Conservation (phyloP, 2,329 filamentous ascomycete genomes). For the Epichloe uncinata region DNA sequence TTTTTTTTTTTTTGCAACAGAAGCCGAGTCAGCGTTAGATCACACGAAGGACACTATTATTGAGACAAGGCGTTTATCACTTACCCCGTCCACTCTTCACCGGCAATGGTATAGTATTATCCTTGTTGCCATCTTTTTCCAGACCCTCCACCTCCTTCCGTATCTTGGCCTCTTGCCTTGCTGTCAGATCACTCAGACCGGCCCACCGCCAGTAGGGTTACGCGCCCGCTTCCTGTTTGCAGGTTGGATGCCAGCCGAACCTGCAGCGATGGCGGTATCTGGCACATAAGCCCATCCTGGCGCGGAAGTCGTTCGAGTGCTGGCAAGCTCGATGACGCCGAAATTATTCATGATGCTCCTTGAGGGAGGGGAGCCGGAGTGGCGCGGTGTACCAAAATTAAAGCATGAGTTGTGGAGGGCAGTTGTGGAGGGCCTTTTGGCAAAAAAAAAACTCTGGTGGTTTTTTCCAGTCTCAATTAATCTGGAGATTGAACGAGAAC, state of each 20-base stretch:
- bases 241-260: conserved; percentile 37
- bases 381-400: neutral
- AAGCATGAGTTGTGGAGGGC: no score
- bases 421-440: no score
- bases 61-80: conserved; percentile 6
- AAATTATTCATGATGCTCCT: conserved; percentile 44
- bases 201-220: conserved; percentile 32
- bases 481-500: no score
- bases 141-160: conserved; percentile 71
- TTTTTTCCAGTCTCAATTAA: no score
- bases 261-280: conserved; percentile 47
- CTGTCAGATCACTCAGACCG: conserved; percentile 52
- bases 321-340: conserved; percentile 72
- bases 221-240: conserved; percentile 60
- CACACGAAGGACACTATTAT: neutral
- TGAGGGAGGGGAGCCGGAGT: neutral
- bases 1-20: neutral
- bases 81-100: conserved; percentile 34
- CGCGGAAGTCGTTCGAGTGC: conserved; percentile 51
- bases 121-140: conserved; percentile 64
- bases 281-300: conserved; percentile 91
- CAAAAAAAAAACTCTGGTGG: no score
- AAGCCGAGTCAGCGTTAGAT: neutral
- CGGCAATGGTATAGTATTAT: conserved; percentile 58
- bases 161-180: conserved; percentile 71